phyloP scores from a whole-genome alignment of 768 basidiomycete genomes.

The Suillus luteus region DNA sequence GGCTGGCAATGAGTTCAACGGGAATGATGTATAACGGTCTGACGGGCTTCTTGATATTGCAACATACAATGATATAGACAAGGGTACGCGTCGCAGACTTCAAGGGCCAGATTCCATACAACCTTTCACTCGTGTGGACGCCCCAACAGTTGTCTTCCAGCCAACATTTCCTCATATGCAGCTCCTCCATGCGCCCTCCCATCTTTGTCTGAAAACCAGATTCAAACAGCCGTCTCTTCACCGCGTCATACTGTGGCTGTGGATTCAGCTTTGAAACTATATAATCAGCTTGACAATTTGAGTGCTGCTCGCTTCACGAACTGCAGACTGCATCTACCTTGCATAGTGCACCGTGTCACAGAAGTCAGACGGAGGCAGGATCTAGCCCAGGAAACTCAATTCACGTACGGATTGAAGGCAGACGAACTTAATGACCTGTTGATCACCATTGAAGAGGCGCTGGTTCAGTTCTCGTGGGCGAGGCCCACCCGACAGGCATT shows the following conservation, averaged over 20 bases:
- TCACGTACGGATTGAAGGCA: not conserved
- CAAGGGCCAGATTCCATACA: not conserved
- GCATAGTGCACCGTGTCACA: not conserved
- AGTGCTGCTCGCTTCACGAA: not conserved
- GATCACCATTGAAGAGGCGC: not conserved
- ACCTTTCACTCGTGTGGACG: not conserved
- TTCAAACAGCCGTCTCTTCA: not conserved
- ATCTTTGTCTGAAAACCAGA: not conserved
- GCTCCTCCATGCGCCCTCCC: not conserved
- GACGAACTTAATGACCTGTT: not conserved
- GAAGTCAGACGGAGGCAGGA: not conserved
- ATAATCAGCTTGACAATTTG: not conserved
- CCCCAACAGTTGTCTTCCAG: conserved; percentile 9
- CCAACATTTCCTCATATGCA: not conserved
- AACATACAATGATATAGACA: not conserved
- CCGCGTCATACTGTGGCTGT: not conserved
- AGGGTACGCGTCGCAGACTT: not conserved
- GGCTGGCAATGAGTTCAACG: too few relatives aligned
- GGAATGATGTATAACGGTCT: not conserved
- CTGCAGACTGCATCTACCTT: not conserved
- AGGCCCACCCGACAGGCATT: not conserved
- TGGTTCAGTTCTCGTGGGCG: not conserved
- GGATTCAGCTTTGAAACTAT: not conserved
- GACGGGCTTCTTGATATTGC: not conserved
- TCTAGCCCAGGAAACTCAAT: not conserved